A percentile compares a stretch with the other conserved stretches of the same genome.
phyloP scores from a whole-genome alignment of 345 rosid species.

The Salix udensis region DNA sequence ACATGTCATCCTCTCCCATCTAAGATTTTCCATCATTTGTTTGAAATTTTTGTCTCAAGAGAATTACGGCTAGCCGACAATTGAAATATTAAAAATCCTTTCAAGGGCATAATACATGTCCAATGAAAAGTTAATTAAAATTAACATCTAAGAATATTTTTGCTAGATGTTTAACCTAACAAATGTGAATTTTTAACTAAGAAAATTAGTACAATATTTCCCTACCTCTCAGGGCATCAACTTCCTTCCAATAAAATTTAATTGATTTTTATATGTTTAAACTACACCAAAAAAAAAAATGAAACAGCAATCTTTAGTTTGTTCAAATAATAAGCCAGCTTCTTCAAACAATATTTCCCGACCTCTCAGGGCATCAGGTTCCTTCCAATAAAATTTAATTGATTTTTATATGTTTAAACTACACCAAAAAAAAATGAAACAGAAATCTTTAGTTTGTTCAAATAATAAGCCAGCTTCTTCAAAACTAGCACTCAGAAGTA shows the following conservation, averaged over 20 bases:
- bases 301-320: too few species aligned
- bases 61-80: not conserved
- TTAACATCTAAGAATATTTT: not conserved
- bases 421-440: too few species aligned
- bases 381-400: not conserved
- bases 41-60: not conserved
- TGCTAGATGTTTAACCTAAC: not conserved
- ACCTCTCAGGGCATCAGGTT: not conserved
- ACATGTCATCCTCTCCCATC: not conserved
- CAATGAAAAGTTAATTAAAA: not conserved
- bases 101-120: not conserved
- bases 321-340: not conserved
- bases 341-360: not conserved
- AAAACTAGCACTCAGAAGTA: not conserved
- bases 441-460: not conserved
- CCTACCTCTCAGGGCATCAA: not conserved
- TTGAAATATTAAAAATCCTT: not conserved
- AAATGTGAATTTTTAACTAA: not conserved
- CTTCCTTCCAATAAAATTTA: not conserved
- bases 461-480: not conserved
- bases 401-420: too few species aligned
- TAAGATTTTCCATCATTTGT: not conserved
- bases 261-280: too few species aligned
- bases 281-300: too few species aligned
- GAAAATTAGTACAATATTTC: not conserved